phyloP scores from a whole-genome alignment of 2,329 filamentous ascomycete genomes.

The Epichloe sibirici region DNA sequence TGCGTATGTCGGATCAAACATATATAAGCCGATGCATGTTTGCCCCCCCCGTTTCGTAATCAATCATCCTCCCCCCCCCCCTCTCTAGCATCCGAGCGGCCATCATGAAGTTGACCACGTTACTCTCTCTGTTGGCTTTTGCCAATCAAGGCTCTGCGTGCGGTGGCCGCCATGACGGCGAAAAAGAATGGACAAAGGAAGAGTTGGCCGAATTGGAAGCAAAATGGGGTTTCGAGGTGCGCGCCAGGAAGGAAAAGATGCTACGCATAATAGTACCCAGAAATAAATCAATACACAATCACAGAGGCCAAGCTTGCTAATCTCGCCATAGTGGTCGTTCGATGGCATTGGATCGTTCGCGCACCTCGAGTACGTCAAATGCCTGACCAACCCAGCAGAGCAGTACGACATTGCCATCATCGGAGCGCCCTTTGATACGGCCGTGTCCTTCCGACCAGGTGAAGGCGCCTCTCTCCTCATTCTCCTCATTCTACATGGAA shows the following conservation, averaged over 20 bases:
- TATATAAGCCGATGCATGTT: too few species aligned
- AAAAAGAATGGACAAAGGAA: conserved; percentile 35
- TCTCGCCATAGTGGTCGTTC: conserved; percentile 33
- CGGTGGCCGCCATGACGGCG: conserved; percentile 17
- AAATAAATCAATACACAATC: too few species aligned
- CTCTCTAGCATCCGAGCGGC: background rate
- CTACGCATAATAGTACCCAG: too few species aligned
- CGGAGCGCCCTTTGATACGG: conserved; percentile 63
- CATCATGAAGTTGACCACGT: background rate
- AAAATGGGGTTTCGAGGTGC: conserved; percentile 47
- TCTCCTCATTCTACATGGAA: too few species aligned
- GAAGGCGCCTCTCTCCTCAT: too few species aligned
- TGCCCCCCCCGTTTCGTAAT: too few species aligned
- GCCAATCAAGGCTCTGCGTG: background rate
- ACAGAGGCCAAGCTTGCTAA: background rate
- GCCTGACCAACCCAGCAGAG: conserved; percentile 51
- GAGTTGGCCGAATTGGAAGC: conserved; percentile 39
- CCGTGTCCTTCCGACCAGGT: conserved; percentile 58
- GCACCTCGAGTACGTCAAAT: conserved; percentile 56
- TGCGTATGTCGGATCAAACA: too few species aligned
- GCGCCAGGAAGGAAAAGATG: conserved; percentile 7
- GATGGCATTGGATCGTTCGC: conserved; percentile 65
- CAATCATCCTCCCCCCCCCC: too few species aligned
- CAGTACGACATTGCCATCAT: conserved; percentile 60
- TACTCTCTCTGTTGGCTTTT: background rate